Base-by-base conservation (phyloP, 148 eudicot genomes). In the Rhododendron simsii region DNA sequence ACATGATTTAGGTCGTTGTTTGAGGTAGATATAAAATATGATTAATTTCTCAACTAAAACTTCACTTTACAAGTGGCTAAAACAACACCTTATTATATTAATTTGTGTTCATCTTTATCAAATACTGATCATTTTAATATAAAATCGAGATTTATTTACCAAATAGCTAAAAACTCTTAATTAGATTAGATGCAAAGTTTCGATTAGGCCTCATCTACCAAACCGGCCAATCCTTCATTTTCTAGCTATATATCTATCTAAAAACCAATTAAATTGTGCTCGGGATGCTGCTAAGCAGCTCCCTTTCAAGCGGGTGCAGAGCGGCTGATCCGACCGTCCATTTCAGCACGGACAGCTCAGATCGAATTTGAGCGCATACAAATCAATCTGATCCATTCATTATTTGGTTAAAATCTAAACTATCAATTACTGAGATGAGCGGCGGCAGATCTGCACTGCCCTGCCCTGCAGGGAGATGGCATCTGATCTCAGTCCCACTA, bases 341-440 rank as follows among this genome's bases (percentile, higher is more conserved):
- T 41, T 1, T 41, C 45, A 6, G 45, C 1, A 41, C 7, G 7
- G 1, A 41, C 45, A 7, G 45, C 1, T 41, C 45, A 6, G 7
- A 41, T 41, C 45, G 7, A 41, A 41, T 41, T 0, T 41, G 7
- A 41, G 1, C 7, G 1, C 7, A 41, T 41, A 41, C 45, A 41
- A 41, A 41, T 41, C 7, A 41, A 41, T 41, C 1, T 6, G 45
- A 41, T 0, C 45, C 45, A 6, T 5, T 41, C 44, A 41, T 6
- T 41, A 7, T 1, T 41, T 1, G 45, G 1, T 41, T 5, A 41
- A 41, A 5, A 41, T 41, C 7, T 7, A 1, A 41, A 1, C 0
- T 1, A 0, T 41, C 0, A 1, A 41, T 41, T 41, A 1, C 0
- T 7, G 7, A 41, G 8, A 41, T 41, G 45, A 6, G 0, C 45